Evolutionary conservation across 129 eudicot genomes (phyloP).

Genomic region (Oenanthe sinensis): DNA sequence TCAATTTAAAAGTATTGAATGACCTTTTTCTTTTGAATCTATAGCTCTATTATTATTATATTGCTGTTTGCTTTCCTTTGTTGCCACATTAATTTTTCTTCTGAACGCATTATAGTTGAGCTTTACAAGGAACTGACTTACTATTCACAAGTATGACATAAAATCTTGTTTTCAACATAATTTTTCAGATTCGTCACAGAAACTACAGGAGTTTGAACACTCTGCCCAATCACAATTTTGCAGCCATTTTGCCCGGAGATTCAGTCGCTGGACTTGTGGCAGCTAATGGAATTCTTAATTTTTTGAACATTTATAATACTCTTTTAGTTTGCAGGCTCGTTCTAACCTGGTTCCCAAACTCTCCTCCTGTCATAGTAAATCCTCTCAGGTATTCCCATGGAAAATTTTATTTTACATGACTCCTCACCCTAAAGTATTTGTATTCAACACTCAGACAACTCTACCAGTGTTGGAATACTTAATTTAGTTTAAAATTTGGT

Average conservation of each 20-base stretch:
- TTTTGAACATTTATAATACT: slow-evolving; percentile 81
- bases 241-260: slow-evolving; percentile 87
- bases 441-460: background rate
- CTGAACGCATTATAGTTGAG: background rate
- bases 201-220: slow-evolving; percentile 31
- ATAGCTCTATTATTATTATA: background rate
- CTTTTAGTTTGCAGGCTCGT: slow-evolving; percentile 82
- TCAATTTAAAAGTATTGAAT: background rate
- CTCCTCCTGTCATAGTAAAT: slow-evolving; percentile 79
- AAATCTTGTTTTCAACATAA: background rate
- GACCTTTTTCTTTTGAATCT: background rate
- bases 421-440: background rate
- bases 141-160: background rate
- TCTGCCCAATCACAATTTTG: slow-evolving; percentile 56
- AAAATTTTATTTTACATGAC: background rate
- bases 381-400: slow-evolving; percentile 61
- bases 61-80: background rate
- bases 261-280: slow-evolving; percentile 84
- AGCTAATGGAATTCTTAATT: slow-evolving; percentile 67
- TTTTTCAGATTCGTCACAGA: slow-evolving; percentile 48
- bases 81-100: background rate
- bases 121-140: background rate
- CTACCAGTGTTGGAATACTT: background rate
- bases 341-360: slow-evolving; percentile 91
- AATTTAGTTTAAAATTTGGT: background rate